These are phyloP conservation scores for Malassezia obtusa DNA, from an alignment of 1,284 basidiomycete genomes.

Conservation along the genomic window DNA sequence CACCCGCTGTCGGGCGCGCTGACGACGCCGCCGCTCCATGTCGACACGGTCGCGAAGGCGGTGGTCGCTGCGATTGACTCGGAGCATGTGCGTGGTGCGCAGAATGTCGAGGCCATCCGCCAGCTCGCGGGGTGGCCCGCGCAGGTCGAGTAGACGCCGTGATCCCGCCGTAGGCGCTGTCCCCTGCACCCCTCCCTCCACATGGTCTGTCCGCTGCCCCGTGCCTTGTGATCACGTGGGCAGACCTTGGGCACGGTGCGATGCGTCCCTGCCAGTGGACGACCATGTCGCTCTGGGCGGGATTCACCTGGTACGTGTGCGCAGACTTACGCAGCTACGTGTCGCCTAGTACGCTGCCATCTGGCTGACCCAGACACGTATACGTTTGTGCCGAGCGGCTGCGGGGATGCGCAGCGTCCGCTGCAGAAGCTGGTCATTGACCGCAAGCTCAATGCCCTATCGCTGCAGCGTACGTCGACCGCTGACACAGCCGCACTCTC, in stretches of 20 bases:
- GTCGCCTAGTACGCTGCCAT: constrained; percentile 1
- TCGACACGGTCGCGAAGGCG: constrained; percentile 86
- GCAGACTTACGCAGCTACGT: constrained; percentile 4
- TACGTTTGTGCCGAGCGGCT: constrained; percentile 7
- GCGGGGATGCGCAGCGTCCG: constrained; percentile 4
- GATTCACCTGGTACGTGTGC: constrained; percentile 15
- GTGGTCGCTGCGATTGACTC: constrained; percentile 55
- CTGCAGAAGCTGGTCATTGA: constrained; percentile 15
- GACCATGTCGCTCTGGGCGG: constrained; percentile 17
- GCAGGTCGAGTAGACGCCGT: not conserved
- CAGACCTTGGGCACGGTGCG: not conserved
- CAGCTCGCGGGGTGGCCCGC: constrained; percentile 30
- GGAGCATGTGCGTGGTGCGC: constrained; percentile 28
- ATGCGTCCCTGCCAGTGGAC: not conserved
- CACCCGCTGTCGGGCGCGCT: constrained; percentile 67
- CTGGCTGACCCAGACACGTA: constrained; percentile 3
- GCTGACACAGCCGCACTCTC: not conserved
- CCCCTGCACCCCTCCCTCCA: not conserved
- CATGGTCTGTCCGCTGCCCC: not conserved
- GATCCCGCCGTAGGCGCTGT: not conserved
- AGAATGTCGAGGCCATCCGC: constrained; percentile 26
- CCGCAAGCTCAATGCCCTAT: not conserved
- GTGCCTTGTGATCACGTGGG: not conserved
- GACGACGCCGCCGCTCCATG: constrained; percentile 77
- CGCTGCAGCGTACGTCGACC: constrained; percentile 4